Percentiles rank a stretch among this genome's conserved stretches.
Evolutionary conservation across 345 rosid species (phyloP).

Genomic region (Abelmoschus esculentus): DNA sequence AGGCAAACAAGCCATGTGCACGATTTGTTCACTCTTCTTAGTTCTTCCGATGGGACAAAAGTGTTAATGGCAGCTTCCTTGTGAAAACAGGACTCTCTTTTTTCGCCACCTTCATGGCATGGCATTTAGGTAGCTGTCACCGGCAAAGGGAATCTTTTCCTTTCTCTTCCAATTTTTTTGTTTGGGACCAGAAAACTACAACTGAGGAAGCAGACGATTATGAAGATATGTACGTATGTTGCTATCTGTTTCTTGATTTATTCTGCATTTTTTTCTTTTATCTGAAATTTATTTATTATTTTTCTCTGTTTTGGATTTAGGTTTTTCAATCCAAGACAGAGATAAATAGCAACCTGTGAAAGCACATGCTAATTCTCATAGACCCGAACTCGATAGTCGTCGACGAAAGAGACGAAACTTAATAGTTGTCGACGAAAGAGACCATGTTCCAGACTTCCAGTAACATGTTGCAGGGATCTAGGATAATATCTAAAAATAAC

Average conservation of each 20-base stretch:
- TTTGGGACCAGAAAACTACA: slow-evolving; percentile 13
- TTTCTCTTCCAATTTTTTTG: not conserved
- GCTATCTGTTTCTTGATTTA: slow-evolving; percentile 2
- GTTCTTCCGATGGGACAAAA: not conserved
- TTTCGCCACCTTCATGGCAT: not conserved
- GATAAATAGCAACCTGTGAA: slow-evolving; percentile 4
- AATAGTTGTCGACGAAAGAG: no score
- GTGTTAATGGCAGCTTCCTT: not conserved
- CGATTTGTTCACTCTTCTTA: not conserved
- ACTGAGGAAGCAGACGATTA: no score
- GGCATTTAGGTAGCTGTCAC: not conserved
- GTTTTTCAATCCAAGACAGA: not conserved
- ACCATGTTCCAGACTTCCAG: no score
- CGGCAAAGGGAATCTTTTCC: slow-evolving; percentile 13
- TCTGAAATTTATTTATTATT: not conserved
- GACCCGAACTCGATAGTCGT: no score
- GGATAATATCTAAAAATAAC: not conserved
- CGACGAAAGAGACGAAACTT: not conserved
- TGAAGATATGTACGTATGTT: not conserved
- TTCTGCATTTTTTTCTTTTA: not conserved
- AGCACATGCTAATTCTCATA: no score
- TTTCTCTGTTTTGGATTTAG: not conserved
- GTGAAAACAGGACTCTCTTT: not conserved
- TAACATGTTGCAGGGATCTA: not conserved
- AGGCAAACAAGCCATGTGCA: slow-evolving; percentile 9